These are phyloP conservation scores for Calamus simplicifolius DNA, from an alignment of 176 grass and related monocot genomes.

Conservation along the genomic window DNA sequence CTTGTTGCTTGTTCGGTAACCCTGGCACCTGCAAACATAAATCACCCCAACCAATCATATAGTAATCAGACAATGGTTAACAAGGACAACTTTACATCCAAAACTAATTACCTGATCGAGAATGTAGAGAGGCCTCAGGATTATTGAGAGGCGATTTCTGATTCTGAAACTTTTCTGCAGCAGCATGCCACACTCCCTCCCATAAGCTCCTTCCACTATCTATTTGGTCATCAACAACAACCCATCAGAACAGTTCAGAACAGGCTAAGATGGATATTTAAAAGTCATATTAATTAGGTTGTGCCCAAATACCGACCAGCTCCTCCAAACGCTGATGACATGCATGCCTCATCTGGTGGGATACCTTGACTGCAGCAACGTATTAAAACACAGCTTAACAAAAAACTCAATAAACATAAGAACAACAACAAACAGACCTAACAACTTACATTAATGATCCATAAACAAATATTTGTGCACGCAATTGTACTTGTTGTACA, in stretches of 20 bases:
- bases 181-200: constrained; percentile 61
- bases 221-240: constrained; percentile 16
- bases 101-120: constrained; percentile 44
- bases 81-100: constrained; percentile 7
- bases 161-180: constrained; percentile 66
- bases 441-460: constrained; percentile 93
- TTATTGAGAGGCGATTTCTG: constrained; percentile 43
- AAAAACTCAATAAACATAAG: constrained; percentile 11
- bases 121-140: constrained; percentile 46
- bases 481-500: constrained; percentile 35
- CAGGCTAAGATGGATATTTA: no score
- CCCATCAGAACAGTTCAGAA: not conserved
- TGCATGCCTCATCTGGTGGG: constrained; percentile 81
- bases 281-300: no score
- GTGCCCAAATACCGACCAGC: constrained; percentile 38
- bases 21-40: constrained; percentile 5
- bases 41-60: constrained; percentile 1
- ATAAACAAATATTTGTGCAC: constrained; percentile 47
- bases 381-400: constrained; percentile 17
- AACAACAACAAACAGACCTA: constrained; percentile 18
- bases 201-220: constrained; percentile 57
- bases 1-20: constrained; percentile 24
- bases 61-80: no score
- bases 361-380: constrained; percentile 77
- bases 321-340: constrained; percentile 91